These are phyloP conservation scores for Hypomontagnella monticulosa DNA, from an alignment of 495 filamentous ascomycete genomes.

Conservation along the genomic window DNA sequence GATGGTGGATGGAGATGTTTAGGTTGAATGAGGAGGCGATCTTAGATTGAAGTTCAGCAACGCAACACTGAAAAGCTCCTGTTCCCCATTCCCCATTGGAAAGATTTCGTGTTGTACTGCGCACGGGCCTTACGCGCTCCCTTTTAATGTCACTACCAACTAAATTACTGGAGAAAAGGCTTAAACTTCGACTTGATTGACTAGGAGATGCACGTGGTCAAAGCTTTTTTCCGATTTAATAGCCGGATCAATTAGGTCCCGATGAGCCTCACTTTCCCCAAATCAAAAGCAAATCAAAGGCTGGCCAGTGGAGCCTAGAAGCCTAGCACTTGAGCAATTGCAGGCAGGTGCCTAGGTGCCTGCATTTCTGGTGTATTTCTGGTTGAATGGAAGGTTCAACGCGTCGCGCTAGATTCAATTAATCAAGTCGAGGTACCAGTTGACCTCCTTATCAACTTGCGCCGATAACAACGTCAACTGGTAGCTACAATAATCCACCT, in stretches of 20 bases:
- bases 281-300: no score
- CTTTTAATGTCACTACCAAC: neutral
- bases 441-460: no score
- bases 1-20: conserved; percentile 11
- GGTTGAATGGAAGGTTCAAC: neutral
- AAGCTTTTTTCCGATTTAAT: neutral
- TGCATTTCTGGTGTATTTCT: no score
- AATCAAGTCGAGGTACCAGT: neutral
- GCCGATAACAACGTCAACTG: neutral
- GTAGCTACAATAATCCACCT: neutral
- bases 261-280: conserved; percentile 11
- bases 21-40: conserved; percentile 36
- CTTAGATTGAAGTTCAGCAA: conserved; percentile 19
- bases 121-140: conserved; percentile 20
- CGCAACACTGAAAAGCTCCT: conserved; percentile 36
- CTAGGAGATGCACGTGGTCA: neutral
- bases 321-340: neutral
- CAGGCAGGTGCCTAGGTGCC: neutral
- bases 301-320: no score
- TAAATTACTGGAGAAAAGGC: no score
- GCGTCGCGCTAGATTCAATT: conserved; percentile 10
- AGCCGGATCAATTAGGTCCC: conserved; percentile 24
- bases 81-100: conserved; percentile 35
- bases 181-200: neutral
- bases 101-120: conserved; percentile 43